Conservation (phyloP, 164 flowering plant genomes). For the Dillenia suffruticosa region DNA sequence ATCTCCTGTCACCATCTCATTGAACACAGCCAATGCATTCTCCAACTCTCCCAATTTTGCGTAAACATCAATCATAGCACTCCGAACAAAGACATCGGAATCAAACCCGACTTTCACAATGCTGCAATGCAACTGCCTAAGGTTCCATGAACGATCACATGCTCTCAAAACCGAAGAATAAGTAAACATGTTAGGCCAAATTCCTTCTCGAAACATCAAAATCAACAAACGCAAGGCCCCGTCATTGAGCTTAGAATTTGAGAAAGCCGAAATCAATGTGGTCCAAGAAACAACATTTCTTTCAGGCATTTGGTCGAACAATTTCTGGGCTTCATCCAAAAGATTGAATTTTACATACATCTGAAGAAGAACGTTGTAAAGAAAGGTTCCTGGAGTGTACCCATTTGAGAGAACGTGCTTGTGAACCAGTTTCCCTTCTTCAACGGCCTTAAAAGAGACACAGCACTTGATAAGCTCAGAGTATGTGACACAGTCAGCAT, state of each 20-base stretch:
- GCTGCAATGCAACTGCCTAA: slow-evolving; percentile 55
- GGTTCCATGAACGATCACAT: slow-evolving; percentile 36
- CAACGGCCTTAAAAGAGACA: slow-evolving; percentile 36
- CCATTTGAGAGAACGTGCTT: slow-evolving; percentile 56
- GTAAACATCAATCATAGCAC: slow-evolving; percentile 72
- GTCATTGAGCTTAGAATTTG: slow-evolving; percentile 21
- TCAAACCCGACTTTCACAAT: slow-evolving; percentile 61
- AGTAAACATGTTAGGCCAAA: slow-evolving; percentile 71
- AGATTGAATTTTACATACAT: slow-evolving; percentile 64
- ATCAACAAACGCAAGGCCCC: slow-evolving; percentile 50
- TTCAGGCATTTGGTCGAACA: slow-evolving; percentile 76
- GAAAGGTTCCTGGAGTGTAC: slow-evolving; percentile 48
- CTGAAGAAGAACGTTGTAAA: slow-evolving; percentile 48
- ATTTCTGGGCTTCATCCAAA: slow-evolving; percentile 42
- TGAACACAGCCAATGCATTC: slow-evolving; percentile 43
- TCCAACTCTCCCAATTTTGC: slow-evolving; percentile 61
- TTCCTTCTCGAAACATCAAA: slow-evolving; percentile 69
- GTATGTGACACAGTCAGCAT: slow-evolving; percentile 59
- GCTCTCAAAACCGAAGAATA: slow-evolving; percentile 74
- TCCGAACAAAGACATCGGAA: slow-evolving; percentile 74
- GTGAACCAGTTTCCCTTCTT: slow-evolving; percentile 49
- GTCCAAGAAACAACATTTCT: slow-evolving; percentile 90
- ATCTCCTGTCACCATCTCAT: slow-evolving; percentile 76
- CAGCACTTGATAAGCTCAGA: slow-evolving; percentile 76
- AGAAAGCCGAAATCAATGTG: slow-evolving; percentile 68